phyloP scores from a whole-genome alignment of 176 grass and related monocot species.

The Cocos nucifera region DNA sequence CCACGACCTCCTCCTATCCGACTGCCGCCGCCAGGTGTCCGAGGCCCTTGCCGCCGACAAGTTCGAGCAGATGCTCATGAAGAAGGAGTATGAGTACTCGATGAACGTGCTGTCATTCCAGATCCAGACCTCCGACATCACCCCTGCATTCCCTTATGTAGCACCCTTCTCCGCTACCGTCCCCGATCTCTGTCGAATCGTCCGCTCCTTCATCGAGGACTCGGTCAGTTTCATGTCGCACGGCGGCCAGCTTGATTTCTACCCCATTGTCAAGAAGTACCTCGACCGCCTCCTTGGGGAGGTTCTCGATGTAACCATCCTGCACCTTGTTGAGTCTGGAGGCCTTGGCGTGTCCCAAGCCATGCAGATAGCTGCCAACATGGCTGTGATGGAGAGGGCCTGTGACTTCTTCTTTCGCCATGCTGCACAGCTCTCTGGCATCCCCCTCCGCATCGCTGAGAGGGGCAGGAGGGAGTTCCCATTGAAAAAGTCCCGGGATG shows the following conservation, averaged over 20 bases:
- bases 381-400: conserved; percentile 92
- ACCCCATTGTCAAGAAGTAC: conserved; percentile 83
- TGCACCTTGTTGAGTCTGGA: conserved; percentile 55
- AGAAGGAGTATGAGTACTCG: conserved; percentile 98
- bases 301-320: conserved; percentile 56
- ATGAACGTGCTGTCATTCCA: conserved; percentile 98
- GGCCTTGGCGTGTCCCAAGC: conserved; percentile 81
- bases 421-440: conserved; percentile 78
- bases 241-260: conserved; percentile 73
- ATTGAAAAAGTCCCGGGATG: conserved; percentile 65
- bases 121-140: conserved; percentile 91
- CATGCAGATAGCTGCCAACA: conserved; percentile 93
- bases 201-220: conserved; percentile 93
- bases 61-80: conserved; percentile 99
- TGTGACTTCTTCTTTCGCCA: conserved; percentile 87
- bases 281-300: conserved; percentile 76
- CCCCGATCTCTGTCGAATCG: conserved; percentile 84
- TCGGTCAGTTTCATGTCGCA: conserved; percentile 98
- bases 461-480: conserved; percentile 68
- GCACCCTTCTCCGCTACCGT: conserved; percentile 81
- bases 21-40: conserved; percentile 84
- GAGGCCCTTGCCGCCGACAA: conserved; percentile 82
- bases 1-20: conserved; percentile 81
- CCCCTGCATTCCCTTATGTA: conserved; percentile 86
- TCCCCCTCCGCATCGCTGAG: conserved; percentile 60